Base-by-base conservation (phyloP, 208 protist genomes). In the Crithidia bombi region DNA sequence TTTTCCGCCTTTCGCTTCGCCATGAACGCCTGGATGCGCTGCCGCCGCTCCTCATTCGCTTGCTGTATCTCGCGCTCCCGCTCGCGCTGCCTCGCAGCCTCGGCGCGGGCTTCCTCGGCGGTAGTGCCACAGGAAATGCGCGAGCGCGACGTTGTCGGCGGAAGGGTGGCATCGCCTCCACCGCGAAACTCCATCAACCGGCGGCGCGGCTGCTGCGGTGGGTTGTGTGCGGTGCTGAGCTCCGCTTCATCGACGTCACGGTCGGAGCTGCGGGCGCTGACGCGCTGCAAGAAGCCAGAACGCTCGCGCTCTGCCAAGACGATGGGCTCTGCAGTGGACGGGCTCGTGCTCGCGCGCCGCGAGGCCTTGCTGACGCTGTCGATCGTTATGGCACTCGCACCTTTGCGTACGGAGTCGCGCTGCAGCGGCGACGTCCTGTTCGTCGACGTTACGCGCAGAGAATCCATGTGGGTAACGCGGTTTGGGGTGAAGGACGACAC, bases 1-100 rank as follows among this genome's bases (percentile, higher is more conserved):
- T 81, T 89, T 56, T 87, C 70, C 25, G 76, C 73, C 68, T 73
- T 82, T 35, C 86, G 86, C 49, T 66, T 71, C 46, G 77, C 78
- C 72, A 92, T 78, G 59, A 86, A 89, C 12, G 86, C 82, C 54
- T 81, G 71, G 23, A 92, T 82, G 41, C 86, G 80, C 72, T 86
- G 81, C 33, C 78, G 75, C 33, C 86, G 80, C 73, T 89, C 86
- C 63, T 89, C 83, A 74, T 84, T 87, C 26, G 76, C 75, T 49
- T 78, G 64, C 59, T 82, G 72, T 39, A 30, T 52, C 46, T 70
- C 58, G 30, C 36, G 50, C 7, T 69, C 76, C 21, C 69, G 76
- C 12, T 56, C 58, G 15, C 17, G 64, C 25, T 69, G 62, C 50
- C 32, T 10, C 38, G 39, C 46, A 7, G 51, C 38, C 32, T 57